phyloP scores from a whole-genome alignment of 805 yeast species.

The Barnettozyma botsteinii region DNA sequence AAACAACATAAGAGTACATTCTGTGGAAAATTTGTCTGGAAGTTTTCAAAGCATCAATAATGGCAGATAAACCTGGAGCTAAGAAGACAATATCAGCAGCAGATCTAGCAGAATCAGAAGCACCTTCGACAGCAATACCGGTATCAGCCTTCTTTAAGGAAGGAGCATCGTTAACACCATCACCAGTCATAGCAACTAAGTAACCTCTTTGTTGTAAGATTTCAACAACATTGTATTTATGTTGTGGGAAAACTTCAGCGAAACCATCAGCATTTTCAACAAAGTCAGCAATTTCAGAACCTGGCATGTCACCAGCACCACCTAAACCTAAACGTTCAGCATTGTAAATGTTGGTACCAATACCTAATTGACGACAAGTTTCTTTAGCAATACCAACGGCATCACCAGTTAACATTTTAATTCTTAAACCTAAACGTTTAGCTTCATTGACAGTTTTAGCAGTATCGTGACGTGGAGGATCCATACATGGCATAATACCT shows the following conservation, averaged over 20 bases:
- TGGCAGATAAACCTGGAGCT: constrained; percentile 93
- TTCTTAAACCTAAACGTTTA: constrained; percentile 83
- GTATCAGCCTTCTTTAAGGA: constrained; percentile 93
- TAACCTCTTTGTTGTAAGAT: constrained; percentile 93
- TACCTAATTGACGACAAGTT: constrained; percentile 95
- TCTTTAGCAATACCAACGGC: constrained; percentile 99
- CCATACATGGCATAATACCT: constrained; percentile 98
- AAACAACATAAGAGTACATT: constrained; percentile 96
- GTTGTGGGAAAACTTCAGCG: constrained; percentile 98
- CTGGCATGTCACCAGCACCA: constrained; percentile 90
- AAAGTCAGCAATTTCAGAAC: constrained; percentile 95
- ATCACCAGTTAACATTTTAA: constrained; percentile 98
- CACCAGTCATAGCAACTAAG: constrained; percentile 99
- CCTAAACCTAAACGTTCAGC: constrained; percentile 96
- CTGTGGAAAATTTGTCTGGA: constrained; percentile 98
- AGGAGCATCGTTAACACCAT: constrained; percentile 98
- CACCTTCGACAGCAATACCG: constrained; percentile 98
- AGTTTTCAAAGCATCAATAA: constrained; percentile 90
- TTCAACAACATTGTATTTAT: constrained; percentile 93
- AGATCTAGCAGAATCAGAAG: constrained; percentile 94
- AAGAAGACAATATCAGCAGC: constrained; percentile 95
- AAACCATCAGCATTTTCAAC: constrained; percentile 98
- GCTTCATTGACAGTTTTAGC: constrained; percentile 93
- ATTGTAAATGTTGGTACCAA: constrained; percentile 93
- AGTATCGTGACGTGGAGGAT: constrained; percentile 98